phyloP scores from a whole-genome alignment of 169 alveolate species.

The Plasmodium gallinaceum region DNA sequence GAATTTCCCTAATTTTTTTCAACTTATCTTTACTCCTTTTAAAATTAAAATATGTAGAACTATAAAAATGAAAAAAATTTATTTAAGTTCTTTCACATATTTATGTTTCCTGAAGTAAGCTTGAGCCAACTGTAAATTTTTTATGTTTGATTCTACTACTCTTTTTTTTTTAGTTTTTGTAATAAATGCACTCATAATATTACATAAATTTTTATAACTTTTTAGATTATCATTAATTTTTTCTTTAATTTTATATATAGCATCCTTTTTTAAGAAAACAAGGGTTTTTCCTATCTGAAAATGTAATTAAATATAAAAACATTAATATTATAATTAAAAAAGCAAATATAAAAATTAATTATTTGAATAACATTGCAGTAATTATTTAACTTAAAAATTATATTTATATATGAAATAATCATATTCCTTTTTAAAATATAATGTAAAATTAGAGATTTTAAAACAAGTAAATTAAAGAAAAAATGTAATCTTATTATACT shows the following conservation, averaged over 20 bases:
- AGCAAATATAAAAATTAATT: too few species aligned
- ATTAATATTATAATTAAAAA: too few species aligned
- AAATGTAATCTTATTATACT: too few species aligned
- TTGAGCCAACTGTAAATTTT: constrained; percentile 49
- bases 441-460: too few species aligned
- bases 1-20: background rate
- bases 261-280: constrained; percentile 71
- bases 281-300: constrained; percentile 65
- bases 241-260: constrained; percentile 17
- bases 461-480: too few species aligned
- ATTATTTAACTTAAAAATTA: too few species aligned
- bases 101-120: constrained; percentile 69
- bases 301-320: background rate
- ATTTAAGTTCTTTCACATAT: constrained; percentile 25
- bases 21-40: background rate
- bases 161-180: constrained; percentile 44
- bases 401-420: too few species aligned
- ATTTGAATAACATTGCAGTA: too few species aligned
- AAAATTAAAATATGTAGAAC: too few species aligned
- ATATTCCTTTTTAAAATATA: too few species aligned
- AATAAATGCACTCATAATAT: constrained; percentile 43
- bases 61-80: background rate
- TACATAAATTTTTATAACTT: constrained; percentile 49
- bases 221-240: constrained; percentile 37
- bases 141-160: constrained; percentile 29